Evolutionary conservation across 495 filamentous ascomycete genomes (phyloP), one percentile per base, ranked within the genome.

Genomic region (Hyaloscypha bicolor): DNA sequence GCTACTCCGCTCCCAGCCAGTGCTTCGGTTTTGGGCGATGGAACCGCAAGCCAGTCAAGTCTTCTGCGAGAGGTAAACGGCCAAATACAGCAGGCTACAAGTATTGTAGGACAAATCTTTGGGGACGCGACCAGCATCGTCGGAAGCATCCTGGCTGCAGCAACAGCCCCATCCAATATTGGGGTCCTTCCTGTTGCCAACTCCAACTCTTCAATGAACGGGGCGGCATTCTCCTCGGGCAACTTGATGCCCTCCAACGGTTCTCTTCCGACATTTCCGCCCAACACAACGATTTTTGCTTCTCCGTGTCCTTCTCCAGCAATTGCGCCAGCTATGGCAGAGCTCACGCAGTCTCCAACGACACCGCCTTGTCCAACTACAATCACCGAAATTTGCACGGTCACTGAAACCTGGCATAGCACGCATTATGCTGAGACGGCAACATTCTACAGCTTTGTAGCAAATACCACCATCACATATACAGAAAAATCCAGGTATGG

Each of bases 351-450:
- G 4, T 21, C 62, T 16, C 25, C 53, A 9, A 39, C 55, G 33
- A 57, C 21, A 29, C 22, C 35, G 4, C 33, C 55, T 16, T 71
- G 62, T 31, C 62, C 60, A 59, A 45, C 31, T 42, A 52, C 32
- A 55, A 30, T 33, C 9, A 64, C 69, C 2, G 61, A 31, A 21
- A 71, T 65, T 16, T 71, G 55, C 19, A 71, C 62, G 4, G 52
- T 65, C 22, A 71, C 69, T 6, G 69, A 71, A 56, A 71, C 62
- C 9, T 71, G 69, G 69, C 65, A 71, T 63, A 68, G 65, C 55
- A 71, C 69, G 22, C 65, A 68, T 35, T 71, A 71, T 68, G 56
- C 61, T 0, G 56, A 58, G n/a, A 68, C 69, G 2, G 62, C 58
- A 19, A 71, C 69, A 30, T 22, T 71, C 6, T 71, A 57, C 48